phyloP scores from a whole-genome alignment of 805 yeast species.

The Blastobotrys attinorum region DNA sequence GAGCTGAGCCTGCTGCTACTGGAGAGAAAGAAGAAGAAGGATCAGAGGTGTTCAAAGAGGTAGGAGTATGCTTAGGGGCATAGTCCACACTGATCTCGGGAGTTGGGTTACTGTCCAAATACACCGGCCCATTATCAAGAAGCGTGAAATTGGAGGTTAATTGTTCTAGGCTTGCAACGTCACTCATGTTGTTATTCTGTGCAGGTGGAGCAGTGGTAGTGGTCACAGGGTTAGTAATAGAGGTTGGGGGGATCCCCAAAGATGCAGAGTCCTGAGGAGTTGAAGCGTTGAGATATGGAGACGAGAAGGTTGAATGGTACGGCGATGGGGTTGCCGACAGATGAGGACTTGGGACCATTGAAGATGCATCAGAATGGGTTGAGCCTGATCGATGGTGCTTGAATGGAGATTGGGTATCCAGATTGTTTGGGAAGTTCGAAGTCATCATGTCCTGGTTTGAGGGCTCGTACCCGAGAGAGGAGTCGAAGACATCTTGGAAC shows the following conservation, averaged over 20 bases:
- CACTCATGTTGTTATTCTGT: constrained; percentile 1
- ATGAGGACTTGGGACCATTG: constrained; percentile 3
- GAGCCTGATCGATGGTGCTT: constrained; percentile 5
- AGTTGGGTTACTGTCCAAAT: constrained; percentile 2
- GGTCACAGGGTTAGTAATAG: background rate
- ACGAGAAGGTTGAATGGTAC: constrained; percentile 12
- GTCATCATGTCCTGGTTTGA: too few species aligned
- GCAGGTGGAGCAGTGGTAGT: too few species aligned
- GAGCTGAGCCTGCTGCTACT: background rate
- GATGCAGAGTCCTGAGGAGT: background rate
- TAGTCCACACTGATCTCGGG: constrained; percentile 7
- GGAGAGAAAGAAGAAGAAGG: too few species aligned
- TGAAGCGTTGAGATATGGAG: constrained; percentile 11
- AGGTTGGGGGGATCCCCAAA: background rate
- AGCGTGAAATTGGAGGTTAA: constrained; percentile 12
- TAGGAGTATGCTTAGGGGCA: too few species aligned
- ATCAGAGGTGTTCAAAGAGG: too few species aligned
- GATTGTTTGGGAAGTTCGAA: too few species aligned
- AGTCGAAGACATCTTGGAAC: background rate
- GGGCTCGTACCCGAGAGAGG: background rate
- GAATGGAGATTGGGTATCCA: background rate
- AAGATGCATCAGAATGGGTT: constrained; percentile 11
- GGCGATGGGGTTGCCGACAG: constrained; percentile 10
- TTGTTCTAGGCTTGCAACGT: constrained; percentile 10
- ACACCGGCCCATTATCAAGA: constrained; percentile 1